These are phyloP conservation scores for Boletellus deceptivus DNA, from an alignment of 1,284 basidiomycete genomes.

Conservation along the genomic window DNA sequence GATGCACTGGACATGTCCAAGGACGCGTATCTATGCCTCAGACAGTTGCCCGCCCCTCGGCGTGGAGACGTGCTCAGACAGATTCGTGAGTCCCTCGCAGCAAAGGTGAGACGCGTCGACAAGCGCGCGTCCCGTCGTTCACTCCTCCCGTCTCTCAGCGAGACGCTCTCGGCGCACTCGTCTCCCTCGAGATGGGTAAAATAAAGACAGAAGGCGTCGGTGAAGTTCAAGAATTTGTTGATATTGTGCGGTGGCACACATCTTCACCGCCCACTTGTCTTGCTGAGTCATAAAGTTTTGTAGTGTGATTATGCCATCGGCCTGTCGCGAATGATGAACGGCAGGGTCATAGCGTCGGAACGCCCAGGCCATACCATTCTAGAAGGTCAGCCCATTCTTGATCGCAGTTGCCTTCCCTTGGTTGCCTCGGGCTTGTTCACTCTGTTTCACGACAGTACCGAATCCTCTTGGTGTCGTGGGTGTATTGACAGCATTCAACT, in stretches of 20 bases:
- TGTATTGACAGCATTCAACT: conserved; percentile 91
- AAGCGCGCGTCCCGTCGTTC: not conserved
- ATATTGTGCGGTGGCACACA: conserved; percentile 61
- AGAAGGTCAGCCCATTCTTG: conserved; percentile 54
- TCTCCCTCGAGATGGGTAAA: conserved; percentile 95
- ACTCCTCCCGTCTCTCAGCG: conserved; percentile 43
- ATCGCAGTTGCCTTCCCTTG: conserved; percentile 2
- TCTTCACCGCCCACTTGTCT: conserved; percentile 9
- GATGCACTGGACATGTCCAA: conserved; percentile 60
- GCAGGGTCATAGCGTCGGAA: conserved; percentile 81
- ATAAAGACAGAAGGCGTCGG: conserved; percentile 90
- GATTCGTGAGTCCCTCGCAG: conserved; percentile 78
- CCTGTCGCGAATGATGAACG: conserved; percentile 89
- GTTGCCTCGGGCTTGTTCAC: conserved; percentile 9
- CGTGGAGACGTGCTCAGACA: conserved; percentile 88
- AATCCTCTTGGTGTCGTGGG: conserved; percentile 94
- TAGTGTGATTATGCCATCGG: conserved; percentile 78
- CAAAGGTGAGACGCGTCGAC: conserved; percentile 52
- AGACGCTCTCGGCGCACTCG: conserved; percentile 78
- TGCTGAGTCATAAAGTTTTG: conserved; percentile 9
- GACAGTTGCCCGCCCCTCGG: conserved; percentile 80
- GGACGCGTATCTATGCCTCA: conserved; percentile 70
- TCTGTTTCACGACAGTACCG: conserved; percentile 55
- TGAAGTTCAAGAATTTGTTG: conserved; percentile 93
- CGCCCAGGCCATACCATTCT: conserved; percentile 87